A percentile compares a stretch with the other conserved stretches of the same genome.
These are phyloP conservation scores for Orbilia blumenaviensis DNA, from an alignment of 2,329 filamentous ascomycete species.

Conservation along the genomic window DNA sequence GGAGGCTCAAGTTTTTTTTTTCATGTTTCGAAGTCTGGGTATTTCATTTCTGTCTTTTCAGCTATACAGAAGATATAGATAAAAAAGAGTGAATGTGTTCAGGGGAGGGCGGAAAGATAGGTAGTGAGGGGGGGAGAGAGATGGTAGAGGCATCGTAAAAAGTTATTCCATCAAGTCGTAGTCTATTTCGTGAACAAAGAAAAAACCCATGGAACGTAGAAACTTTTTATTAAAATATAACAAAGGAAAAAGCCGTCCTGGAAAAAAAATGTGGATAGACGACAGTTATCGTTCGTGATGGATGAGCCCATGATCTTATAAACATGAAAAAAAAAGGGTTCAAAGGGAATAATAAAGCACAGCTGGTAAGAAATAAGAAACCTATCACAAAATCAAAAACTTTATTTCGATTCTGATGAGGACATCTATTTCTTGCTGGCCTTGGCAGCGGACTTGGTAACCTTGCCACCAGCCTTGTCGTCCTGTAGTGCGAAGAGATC, in stretches of 20 bases:
- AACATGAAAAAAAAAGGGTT: slow-evolving; percentile 49
- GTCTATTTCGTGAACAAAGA: slow-evolving; percentile 53
- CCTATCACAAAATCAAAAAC: slow-evolving; percentile 36
- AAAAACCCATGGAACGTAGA: slow-evolving; percentile 45
- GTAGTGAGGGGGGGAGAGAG: too few relatives aligned
- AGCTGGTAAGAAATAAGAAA: slow-evolving; percentile 29
- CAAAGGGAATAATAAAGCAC: slow-evolving; percentile 14
- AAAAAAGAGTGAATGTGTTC: neutral
- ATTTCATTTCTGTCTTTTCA: slow-evolving; percentile 42
- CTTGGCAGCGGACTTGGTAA: slow-evolving; percentile 62
- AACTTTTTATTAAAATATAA: slow-evolving; percentile 38
- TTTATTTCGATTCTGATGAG: slow-evolving; percentile 43
- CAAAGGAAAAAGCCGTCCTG: slow-evolving; percentile 34
- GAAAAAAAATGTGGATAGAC: slow-evolving; percentile 5
- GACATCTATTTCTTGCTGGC: slow-evolving; percentile 61
- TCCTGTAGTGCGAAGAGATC: slow-evolving; percentile 1
- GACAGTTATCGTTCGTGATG: slow-evolving; percentile 15
- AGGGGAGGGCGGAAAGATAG: neutral
- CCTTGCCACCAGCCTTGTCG: slow-evolving; percentile 60
- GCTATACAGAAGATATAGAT: slow-evolving; percentile 43
- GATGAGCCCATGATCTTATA: slow-evolving; percentile 42
- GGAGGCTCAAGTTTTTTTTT: too few relatives aligned
- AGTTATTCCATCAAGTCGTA: slow-evolving; percentile 51
- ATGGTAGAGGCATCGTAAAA: too few relatives aligned
- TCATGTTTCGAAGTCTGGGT: slow-evolving; percentile 44